Evolutionary conservation across 139 green algal species (phyloP).

Genomic region (Haematococcus sp.): DNA sequence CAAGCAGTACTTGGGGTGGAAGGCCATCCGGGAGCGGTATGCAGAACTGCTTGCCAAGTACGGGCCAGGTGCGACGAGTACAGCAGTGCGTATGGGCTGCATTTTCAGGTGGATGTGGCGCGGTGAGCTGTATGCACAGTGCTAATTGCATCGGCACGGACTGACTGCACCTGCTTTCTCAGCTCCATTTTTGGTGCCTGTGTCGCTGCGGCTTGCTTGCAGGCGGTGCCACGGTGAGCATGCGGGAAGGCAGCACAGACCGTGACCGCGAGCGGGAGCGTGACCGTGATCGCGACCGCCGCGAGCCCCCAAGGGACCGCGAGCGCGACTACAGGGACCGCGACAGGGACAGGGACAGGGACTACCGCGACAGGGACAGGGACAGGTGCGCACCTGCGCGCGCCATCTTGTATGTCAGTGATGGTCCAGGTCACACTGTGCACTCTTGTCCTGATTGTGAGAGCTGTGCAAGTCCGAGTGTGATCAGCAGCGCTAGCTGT

Average conservation of each 20-base stretch:
- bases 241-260: not conserved
- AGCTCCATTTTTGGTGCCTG: not conserved
- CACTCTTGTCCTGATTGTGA: no score
- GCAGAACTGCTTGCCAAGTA: conserved; percentile 52
- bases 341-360: conserved; percentile 2
- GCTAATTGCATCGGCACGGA: not conserved
- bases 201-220: not conserved
- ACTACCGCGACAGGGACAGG: conserved; percentile 2
- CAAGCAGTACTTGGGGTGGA: conserved; percentile 90
- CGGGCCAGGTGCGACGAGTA: not conserved
- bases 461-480: no score
- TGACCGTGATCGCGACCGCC: not conserved
- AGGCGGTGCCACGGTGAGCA: not conserved
- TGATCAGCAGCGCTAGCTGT: no score
- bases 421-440: no score
- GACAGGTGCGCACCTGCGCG: not conserved
- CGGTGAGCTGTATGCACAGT: not conserved
- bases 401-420: no score
- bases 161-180: not conserved
- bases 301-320: no score
- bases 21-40: conserved; percentile 74
- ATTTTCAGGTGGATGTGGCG: not conserved
- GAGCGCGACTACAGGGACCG: not conserved
- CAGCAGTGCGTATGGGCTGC: not conserved
- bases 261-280: not conserved